Evolutionary conservation across 805 yeast genomes (phyloP).

Genomic region (Ogataea sp.): DNA sequence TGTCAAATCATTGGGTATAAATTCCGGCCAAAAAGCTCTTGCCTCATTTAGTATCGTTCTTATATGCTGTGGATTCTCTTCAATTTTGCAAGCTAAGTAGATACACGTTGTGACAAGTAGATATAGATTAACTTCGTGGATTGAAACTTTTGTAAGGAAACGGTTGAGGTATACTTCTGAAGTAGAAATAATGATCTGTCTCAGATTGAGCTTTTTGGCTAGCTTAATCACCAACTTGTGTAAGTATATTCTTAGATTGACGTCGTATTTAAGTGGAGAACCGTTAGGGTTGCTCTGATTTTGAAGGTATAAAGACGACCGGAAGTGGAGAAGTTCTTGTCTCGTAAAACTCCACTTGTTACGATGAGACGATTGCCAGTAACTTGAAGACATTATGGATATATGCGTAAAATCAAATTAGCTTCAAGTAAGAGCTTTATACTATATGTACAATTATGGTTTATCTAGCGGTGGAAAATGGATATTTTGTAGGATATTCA

Average conservation of each 20-base stretch:
- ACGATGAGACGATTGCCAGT: constrained; percentile 82
- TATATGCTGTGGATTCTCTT: constrained; percentile 93
- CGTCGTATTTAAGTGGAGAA: constrained; percentile 36
- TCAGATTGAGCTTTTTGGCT: constrained; percentile 67
- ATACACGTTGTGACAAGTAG: constrained; percentile 76
- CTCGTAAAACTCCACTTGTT: constrained; percentile 74
- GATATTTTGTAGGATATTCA: neutral
- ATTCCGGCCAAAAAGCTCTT: constrained; percentile 89
- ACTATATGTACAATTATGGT: too few relatives aligned
- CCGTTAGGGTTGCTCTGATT: neutral
- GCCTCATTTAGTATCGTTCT: constrained; percentile 79
- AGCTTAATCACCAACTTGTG: constrained; percentile 68
- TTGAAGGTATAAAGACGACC: neutral
- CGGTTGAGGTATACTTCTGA: constrained; percentile 83
- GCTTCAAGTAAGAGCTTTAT: too few relatives aligned
- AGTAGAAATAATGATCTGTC: constrained; percentile 82
- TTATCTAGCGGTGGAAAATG: too few relatives aligned
- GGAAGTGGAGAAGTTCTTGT: constrained; percentile 34
- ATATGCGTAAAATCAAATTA: too few relatives aligned
- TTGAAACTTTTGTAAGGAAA: constrained; percentile 61
- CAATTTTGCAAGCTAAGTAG: constrained; percentile 87
- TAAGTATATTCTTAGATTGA: constrained; percentile 65
- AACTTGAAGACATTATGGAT: constrained; percentile 76
- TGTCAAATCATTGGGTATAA: constrained; percentile 83
- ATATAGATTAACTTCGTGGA: constrained; percentile 78